Evolutionary conservation across 306 rosid genomes (phyloP).

Genomic region (Nissolia schottii): DNA sequence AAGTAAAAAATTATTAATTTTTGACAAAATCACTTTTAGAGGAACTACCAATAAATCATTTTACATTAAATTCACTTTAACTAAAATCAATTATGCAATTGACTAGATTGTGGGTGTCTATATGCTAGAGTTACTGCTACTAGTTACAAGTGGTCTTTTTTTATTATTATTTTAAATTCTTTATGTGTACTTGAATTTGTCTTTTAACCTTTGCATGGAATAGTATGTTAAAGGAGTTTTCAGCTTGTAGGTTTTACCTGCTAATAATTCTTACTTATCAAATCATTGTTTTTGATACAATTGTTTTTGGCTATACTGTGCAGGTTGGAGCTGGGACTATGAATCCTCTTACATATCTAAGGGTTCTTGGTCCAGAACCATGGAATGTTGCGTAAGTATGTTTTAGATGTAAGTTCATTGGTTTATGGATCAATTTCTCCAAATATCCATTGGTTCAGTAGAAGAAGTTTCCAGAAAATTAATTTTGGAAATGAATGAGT

Average conservation of each 20-base stretch:
- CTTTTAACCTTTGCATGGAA: neutral
- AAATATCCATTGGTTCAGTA: neutral
- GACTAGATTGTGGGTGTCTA: neutral
- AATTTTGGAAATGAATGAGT: constrained; percentile 10
- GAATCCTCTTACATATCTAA: constrained; percentile 93
- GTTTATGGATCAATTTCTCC: constrained; percentile 4
- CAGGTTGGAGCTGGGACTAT: constrained; percentile 99
- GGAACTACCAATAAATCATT: too few species aligned
- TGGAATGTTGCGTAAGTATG: constrained; percentile 99
- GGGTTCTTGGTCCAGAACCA: constrained; percentile 99
- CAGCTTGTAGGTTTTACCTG: neutral
- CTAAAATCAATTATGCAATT: too few species aligned
- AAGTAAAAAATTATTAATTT: too few species aligned
- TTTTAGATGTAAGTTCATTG: constrained; percentile 39
- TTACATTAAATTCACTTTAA: too few species aligned
- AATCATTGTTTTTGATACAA: constrained; percentile 13
- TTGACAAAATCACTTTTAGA: too few species aligned
- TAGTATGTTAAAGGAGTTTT: neutral
- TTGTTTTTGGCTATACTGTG: constrained; percentile 23
- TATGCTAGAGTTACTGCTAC: neutral
- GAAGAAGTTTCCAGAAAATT: neutral
- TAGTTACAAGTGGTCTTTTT: neutral
- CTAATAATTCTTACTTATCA: neutral
- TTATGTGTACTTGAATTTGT: neutral
- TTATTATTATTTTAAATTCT: neutral